Conservation (phyloP, 352 stramenopile genomes). For the Phytophthora vignae region DNA sequence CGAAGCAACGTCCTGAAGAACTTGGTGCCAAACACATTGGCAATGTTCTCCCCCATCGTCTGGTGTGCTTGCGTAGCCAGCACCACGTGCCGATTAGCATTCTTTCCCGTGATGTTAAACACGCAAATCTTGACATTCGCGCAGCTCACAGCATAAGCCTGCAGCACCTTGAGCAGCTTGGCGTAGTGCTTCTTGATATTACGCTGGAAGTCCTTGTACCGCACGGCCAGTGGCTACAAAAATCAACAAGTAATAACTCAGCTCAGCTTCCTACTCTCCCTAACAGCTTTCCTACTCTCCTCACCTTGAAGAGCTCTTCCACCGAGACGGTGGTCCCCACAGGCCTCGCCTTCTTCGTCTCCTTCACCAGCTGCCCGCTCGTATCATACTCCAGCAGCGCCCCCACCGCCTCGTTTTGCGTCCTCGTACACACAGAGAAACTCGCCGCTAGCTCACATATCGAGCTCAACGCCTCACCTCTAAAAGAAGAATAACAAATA, state of each 20-base stretch:
- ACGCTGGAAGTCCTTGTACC: constrained; percentile 93
- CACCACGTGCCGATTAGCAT: constrained; percentile 56
- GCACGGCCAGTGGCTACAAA: constrained; percentile 88
- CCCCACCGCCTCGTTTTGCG: constrained; percentile 73
- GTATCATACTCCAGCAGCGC: constrained; percentile 86
- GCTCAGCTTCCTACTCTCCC: neutral
- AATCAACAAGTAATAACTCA: neutral
- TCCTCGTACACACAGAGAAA: constrained; percentile 92
- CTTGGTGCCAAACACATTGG: constrained; percentile 92
- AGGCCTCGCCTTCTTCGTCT: constrained; percentile 67
- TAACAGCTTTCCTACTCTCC: neutral
- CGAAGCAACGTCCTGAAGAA: constrained; percentile 86
- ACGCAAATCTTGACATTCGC: constrained; percentile 66
- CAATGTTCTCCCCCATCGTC: constrained; percentile 85
- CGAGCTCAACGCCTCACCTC: constrained; percentile 96
- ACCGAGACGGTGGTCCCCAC: constrained; percentile 96
- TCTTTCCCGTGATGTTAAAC: constrained; percentile 65
- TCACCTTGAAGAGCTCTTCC: constrained; percentile 91
- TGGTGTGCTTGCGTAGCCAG: constrained; percentile 75
- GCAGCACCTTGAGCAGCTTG: constrained; percentile 93
- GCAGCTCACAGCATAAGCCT: constrained; percentile 79
- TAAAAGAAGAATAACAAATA: constrained; percentile 23
- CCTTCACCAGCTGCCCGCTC: constrained; percentile 66
- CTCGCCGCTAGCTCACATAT: constrained; percentile 91
- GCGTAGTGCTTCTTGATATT: constrained; percentile 95